Evolutionary conservation across 2,329 filamentous ascomycete species (phyloP).

Genomic region (Penicillium concentricum): DNA sequence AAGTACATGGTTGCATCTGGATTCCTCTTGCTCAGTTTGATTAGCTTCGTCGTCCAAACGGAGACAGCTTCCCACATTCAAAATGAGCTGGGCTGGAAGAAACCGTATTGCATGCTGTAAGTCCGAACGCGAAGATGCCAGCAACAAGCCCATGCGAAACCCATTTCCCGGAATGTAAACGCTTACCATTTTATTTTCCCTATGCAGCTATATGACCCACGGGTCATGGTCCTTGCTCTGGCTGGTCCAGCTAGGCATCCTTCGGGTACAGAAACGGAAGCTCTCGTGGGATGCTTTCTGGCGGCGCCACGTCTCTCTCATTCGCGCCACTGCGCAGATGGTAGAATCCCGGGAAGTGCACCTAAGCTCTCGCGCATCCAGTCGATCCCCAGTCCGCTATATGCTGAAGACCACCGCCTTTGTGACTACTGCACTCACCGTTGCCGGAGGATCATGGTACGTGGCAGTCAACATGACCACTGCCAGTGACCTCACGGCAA

Average conservation of each 20-base stretch:
- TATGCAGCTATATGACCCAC: slow-evolving; percentile 75
- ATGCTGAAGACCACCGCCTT: slow-evolving; percentile 76
- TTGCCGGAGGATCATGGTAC: slow-evolving; percentile 94
- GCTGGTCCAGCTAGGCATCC: slow-evolving; percentile 76
- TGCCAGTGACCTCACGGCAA: slow-evolving; percentile 89
- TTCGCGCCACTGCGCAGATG: slow-evolving; percentile 75
- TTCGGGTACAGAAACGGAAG: slow-evolving; percentile 75
- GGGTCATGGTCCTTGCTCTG: slow-evolving; percentile 89
- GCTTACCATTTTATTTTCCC: slow-evolving; percentile 15
- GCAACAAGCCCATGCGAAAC: slow-evolving; percentile 5
- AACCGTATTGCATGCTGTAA: slow-evolving; percentile 99
- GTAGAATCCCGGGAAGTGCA: slow-evolving; percentile 76
- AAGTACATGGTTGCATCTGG: slow-evolving; percentile 85
- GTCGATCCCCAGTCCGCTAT: slow-evolving; percentile 63
- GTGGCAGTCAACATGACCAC: slow-evolving; percentile 91
- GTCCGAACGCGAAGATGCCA: slow-evolving; percentile 20
- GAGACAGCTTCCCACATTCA: slow-evolving; percentile 96
- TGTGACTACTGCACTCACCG: slow-evolving; percentile 79
- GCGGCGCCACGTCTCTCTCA: slow-evolving; percentile 65
- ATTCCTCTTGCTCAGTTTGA: slow-evolving; percentile 77
- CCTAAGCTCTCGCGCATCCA: slow-evolving; percentile 46
- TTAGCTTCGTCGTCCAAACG: slow-evolving; percentile 91
- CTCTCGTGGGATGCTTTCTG: slow-evolving; percentile 83
- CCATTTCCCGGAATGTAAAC: slow-evolving; percentile 3
- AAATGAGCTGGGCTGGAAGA: slow-evolving; percentile 87